phyloP scores from a whole-genome alignment of 192 early-diverging fungal species.

The Jimgerdemannia flammicorona region DNA sequence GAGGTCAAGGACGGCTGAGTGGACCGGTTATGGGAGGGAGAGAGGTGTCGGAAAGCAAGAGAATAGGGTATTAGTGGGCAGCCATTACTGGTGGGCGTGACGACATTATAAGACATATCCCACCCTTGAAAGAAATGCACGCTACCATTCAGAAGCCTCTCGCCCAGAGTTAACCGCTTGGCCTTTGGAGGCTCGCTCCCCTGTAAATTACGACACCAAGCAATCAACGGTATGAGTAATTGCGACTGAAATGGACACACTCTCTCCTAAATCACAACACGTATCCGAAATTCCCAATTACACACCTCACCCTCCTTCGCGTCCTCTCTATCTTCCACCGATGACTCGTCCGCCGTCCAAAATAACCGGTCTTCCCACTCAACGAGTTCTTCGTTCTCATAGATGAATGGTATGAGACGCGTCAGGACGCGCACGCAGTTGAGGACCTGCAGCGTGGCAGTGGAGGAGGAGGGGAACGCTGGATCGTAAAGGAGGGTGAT shows the following conservation, averaged over 20 bases:
- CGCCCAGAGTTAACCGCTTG: background rate
- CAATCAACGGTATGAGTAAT: too few relatives aligned
- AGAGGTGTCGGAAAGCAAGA: constrained; percentile 12
- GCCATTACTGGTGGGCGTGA: too few relatives aligned
- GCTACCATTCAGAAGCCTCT: background rate
- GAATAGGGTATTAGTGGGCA: background rate
- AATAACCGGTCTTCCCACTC: constrained; percentile 62
- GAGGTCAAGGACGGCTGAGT: constrained; percentile 38
- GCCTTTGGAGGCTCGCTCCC: background rate
- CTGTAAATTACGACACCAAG: too few relatives aligned
- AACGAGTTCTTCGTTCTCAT: constrained; percentile 50
- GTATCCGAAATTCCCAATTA: too few relatives aligned
- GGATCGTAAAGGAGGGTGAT: constrained; percentile 42
- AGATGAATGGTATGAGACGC: constrained; percentile 80
- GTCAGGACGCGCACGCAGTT: constrained; percentile 86
- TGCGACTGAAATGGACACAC: too few relatives aligned
- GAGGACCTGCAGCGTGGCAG: constrained; percentile 58
- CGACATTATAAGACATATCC: too few relatives aligned
- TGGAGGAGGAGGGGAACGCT: constrained; percentile 46
- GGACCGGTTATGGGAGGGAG: background rate
- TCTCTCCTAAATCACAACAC: too few relatives aligned
- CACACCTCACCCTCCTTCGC: background rate
- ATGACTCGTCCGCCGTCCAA: constrained; percentile 38
- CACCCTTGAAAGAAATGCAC: background rate
- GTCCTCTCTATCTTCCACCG: background rate